Conservation (phyloP, 1,284 basidiomycete genomes). For the Austroboletus olivaceoglutinosus region DNA sequence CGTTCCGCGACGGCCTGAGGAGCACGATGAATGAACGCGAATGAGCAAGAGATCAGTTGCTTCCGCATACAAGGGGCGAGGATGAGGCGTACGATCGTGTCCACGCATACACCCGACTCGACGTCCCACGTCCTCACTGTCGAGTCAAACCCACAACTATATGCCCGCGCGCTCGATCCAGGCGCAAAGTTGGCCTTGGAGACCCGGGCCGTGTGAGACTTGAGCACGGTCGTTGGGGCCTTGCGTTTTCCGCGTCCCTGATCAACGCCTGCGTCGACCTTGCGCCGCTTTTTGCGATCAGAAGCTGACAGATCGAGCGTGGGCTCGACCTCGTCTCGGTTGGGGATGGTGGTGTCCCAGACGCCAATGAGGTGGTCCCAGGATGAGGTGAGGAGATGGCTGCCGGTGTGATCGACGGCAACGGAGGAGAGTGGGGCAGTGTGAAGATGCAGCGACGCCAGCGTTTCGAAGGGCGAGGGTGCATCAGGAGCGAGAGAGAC, state of each 20-base stretch:
- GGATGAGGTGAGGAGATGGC: slow-evolving; percentile 39
- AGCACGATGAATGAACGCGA: background rate
- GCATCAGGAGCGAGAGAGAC: slow-evolving; percentile 39
- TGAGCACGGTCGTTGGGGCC: slow-evolving; percentile 64
- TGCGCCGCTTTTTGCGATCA: slow-evolving; percentile 60
- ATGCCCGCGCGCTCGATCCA: slow-evolving; percentile 40
- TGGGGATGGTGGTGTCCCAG: slow-evolving; percentile 67
- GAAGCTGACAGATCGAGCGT: slow-evolving; percentile 16
- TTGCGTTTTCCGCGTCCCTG: slow-evolving; percentile 47
- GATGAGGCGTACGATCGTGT: slow-evolving; percentile 47
- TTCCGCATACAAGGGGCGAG: background rate
- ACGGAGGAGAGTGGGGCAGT: slow-evolving; percentile 75
- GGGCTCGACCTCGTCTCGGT: slow-evolving; percentile 57
- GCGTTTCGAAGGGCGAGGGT: slow-evolving; percentile 46
- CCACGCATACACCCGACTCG: slow-evolving; percentile 61
- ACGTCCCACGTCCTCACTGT: slow-evolving; percentile 73
- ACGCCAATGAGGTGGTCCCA: slow-evolving; percentile 57
- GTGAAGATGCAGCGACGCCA: slow-evolving; percentile 74
- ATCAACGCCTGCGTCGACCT: slow-evolving; percentile 31
- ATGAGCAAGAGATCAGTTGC: background rate
- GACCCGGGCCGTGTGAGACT: slow-evolving; percentile 72
- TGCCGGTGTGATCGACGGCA: slow-evolving; percentile 50
- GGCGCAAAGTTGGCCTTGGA: slow-evolving; percentile 58
- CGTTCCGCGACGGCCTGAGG: slow-evolving; percentile 63
- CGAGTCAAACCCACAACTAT: slow-evolving; percentile 75